Percentiles rank a stretch among this genome's conserved stretches.
Evolutionary conservation across 768 basidiomycete genomes (phyloP).

Genomic region (Leccinum disarticulatum): DNA sequence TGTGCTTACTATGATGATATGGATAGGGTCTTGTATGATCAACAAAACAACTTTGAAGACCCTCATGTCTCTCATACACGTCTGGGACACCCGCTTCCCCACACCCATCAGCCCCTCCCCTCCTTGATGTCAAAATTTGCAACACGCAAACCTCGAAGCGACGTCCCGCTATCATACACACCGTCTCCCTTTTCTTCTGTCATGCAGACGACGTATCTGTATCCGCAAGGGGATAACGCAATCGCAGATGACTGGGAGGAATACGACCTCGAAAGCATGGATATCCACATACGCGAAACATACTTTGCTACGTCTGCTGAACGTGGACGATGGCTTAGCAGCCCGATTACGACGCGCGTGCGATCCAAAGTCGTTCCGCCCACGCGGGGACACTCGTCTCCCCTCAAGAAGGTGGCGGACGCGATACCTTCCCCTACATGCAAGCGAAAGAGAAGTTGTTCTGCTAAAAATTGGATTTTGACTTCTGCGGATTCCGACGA

Average conservation of each 20-base stretch:
- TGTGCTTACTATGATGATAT: conserved; percentile 3
- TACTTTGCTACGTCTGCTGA: conserved; percentile 58
- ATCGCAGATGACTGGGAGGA: conserved; percentile 26
- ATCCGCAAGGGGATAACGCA: conserved; percentile 17
- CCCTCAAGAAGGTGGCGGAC: conserved; percentile 14
- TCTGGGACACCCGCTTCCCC: neutral
- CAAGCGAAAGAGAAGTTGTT: conserved; percentile 1
- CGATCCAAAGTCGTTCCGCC: conserved; percentile 17
- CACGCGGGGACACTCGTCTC: conserved; percentile 24
- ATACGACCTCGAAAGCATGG: conserved; percentile 33
- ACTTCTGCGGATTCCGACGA: conserved; percentile 16
- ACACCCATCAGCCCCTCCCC: conserved; percentile 14
- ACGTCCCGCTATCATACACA: neutral
- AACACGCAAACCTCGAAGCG: conserved; percentile 1
- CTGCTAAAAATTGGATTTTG: neutral
- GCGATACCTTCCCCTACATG: conserved; percentile 1
- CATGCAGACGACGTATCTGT: neutral
- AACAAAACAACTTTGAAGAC: neutral
- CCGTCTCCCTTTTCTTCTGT: conserved; percentile 3
- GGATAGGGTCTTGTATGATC: neutral
- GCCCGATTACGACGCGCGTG: conserved; percentile 39
- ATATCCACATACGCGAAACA: conserved; percentile 43
- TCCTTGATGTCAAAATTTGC: conserved; percentile 20
- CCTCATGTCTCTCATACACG: conserved; percentile 7
- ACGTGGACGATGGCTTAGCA: conserved; percentile 57